phyloP scores from a whole-genome alignment of 192 early-diverging fungal species.

The Helicostylum pulchrum region DNA sequence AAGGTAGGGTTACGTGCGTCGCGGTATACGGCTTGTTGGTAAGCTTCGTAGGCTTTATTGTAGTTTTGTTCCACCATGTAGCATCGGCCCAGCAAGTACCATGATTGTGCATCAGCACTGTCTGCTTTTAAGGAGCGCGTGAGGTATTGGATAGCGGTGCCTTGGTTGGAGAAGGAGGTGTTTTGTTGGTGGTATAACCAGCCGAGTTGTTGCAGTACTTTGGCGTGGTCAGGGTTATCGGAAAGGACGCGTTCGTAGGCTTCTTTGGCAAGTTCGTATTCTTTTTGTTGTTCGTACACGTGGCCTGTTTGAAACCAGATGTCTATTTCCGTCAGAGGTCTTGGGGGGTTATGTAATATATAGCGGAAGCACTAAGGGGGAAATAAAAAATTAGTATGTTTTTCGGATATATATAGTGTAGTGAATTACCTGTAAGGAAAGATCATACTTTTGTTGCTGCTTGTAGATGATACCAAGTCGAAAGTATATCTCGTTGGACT shows the following conservation, averaged over 20 bases:
- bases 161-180: conserved; percentile 80
- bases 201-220: conserved; percentile 94
- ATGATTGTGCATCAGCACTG: conserved; percentile 86
- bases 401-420: too few relatives aligned
- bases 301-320: conserved; percentile 99
- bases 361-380: conserved; percentile 95
- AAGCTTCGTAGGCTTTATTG: conserved; percentile 95
- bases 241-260: conserved; percentile 89
- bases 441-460: conserved; percentile 77
- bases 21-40: conserved; percentile 94
- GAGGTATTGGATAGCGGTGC: conserved; percentile 79
- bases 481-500: conserved; percentile 97
- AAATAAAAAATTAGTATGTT: too few relatives aligned
- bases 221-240: conserved; percentile 89
- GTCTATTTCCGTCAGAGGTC: conserved; percentile 88
- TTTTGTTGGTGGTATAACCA: conserved; percentile 91
- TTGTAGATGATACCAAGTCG: conserved; percentile 98
- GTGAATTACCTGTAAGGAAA: conserved; percentile 68
- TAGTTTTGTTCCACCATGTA: conserved; percentile 94
- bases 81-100: conserved; percentile 92
- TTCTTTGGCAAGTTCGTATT: conserved; percentile 74
- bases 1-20: conserved; percentile 93
- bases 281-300: conserved; percentile 92
- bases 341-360: conserved; percentile 81
- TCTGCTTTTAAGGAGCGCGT: conserved; percentile 82